phyloP scores from a whole-genome alignment of 164 flowering plant genomes.

The Stephania yunnanensis region DNA sequence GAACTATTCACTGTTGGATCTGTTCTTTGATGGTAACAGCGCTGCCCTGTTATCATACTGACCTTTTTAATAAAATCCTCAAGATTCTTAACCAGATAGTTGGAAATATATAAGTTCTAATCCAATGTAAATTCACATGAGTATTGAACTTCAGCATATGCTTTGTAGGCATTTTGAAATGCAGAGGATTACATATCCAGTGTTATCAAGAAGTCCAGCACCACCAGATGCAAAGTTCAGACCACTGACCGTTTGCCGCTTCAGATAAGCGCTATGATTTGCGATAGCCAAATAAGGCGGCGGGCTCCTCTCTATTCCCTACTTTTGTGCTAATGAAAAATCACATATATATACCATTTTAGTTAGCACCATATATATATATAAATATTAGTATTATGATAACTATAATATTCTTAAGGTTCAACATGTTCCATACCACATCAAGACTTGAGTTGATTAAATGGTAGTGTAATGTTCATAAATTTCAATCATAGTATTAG shows the following conservation, averaged over 20 bases:
- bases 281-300: slow-evolving; percentile 32
- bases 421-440: too few relatives aligned
- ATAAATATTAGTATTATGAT: background rate
- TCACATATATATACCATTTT: background rate
- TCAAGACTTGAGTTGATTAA: too few relatives aligned
- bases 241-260: slow-evolving; percentile 24
- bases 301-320: slow-evolving; percentile 40
- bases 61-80: background rate
- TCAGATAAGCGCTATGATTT: slow-evolving; percentile 1
- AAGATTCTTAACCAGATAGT: too few relatives aligned
- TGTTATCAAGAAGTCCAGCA: slow-evolving; percentile 33
- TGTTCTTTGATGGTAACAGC: slow-evolving; percentile 32
- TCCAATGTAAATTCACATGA: too few relatives aligned
- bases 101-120: too few relatives aligned
- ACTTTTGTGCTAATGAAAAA: background rate
- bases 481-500: too few relatives aligned
- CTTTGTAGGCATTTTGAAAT: background rate
- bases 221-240: slow-evolving; percentile 59
- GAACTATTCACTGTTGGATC: slow-evolving; percentile 37
- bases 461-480: too few relatives aligned
- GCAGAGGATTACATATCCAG: slow-evolving; percentile 28
- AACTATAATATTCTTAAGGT: background rate
- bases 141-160: too few relatives aligned
- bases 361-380: background rate
- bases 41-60: slow-evolving; percentile 10